A percentile compares a stretch with the other conserved stretches of the same genome.
phyloP scores from a whole-genome alignment of 441 rosid species.

The Eruca vesicaria region DNA sequence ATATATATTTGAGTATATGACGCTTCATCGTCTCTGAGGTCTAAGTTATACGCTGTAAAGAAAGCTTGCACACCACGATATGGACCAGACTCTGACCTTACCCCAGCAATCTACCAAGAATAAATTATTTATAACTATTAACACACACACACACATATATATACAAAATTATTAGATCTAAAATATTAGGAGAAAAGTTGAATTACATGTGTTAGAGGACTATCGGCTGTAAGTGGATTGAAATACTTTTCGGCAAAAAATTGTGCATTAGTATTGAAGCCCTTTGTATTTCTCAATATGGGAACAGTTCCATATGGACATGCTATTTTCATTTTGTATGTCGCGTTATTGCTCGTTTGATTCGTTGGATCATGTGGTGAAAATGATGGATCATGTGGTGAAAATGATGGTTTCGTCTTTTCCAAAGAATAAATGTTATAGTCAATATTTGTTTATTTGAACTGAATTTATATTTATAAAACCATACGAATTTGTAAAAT shows the following conservation, averaged over 20 bases:
- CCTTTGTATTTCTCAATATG: neutral
- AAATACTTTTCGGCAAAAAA: neutral
- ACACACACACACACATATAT: neutral
- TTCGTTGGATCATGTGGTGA: neutral
- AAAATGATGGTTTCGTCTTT: neutral
- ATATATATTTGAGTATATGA: slow-evolving; percentile 11
- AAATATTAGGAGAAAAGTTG: neutral
- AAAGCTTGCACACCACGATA: neutral
- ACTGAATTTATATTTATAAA: neutral
- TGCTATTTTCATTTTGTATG: neutral
- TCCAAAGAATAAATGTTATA: neutral
- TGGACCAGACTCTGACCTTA: neutral
- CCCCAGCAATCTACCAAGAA: slow-evolving; percentile 1
- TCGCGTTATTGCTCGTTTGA: neutral
- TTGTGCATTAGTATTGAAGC: neutral
- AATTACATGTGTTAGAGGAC: neutral
- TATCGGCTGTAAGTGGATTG: neutral
- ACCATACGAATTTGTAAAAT: neutral
- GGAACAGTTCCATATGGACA: neutral
- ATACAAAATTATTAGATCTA: neutral
- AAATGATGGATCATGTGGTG: neutral
- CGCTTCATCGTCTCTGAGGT: slow-evolving; percentile 5
- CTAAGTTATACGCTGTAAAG: neutral
- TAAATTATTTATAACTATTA: neutral
- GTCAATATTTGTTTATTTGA: neutral